Conservation (phyloP, 371 early-diverging fungal genomes). For the Spraguea lophii region DNA sequence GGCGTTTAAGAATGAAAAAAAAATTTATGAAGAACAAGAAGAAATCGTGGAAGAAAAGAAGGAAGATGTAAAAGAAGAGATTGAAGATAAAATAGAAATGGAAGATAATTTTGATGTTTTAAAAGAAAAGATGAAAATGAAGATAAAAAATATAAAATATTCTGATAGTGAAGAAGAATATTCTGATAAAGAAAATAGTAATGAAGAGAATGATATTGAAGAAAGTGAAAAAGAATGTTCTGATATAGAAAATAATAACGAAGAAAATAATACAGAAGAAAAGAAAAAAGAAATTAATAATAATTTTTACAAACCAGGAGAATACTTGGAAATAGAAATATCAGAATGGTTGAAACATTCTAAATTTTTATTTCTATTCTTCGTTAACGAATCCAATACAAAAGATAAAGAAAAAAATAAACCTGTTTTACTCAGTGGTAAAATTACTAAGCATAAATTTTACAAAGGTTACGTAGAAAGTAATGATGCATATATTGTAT, state of each 20-base stretch:
- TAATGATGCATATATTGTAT: constrained; percentile 81
- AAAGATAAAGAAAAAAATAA: neutral
- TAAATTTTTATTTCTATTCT: neutral
- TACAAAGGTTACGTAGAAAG: constrained; percentile 75
- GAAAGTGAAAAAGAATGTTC: neutral
- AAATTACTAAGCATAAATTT: constrained; percentile 85
- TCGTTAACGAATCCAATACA: neutral
- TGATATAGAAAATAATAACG: neutral
- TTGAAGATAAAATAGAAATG: neutral
- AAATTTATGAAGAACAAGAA: neutral
- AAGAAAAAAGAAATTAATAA: neutral
- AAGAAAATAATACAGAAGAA: neutral
- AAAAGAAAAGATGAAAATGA: too few relatives aligned
- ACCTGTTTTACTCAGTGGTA: neutral
- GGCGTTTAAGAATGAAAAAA: neutral
- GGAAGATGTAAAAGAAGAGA: neutral
- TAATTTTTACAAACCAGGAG: neutral
- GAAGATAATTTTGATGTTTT: neutral
- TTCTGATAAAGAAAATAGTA: neutral
- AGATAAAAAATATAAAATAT: too few relatives aligned
- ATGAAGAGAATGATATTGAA: neutral
- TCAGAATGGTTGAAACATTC: neutral
- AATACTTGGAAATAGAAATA: neutral
- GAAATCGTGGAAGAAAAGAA: neutral
- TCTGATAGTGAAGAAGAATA: neutral